phyloP scores from a whole-genome alignment of 805 yeast species.

The Debaryomyces maramus region DNA sequence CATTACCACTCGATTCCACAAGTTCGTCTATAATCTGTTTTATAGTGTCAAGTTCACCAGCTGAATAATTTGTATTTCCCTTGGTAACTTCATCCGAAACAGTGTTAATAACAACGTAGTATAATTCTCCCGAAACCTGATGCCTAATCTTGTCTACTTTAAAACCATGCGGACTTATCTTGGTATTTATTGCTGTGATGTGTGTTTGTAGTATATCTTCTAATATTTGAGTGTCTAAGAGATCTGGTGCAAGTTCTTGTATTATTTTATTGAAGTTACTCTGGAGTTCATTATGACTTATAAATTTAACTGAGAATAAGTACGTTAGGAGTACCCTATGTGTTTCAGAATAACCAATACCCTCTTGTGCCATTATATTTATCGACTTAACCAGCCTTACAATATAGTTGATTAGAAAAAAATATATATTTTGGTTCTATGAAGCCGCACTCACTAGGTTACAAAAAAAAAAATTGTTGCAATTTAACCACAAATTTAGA shows the following conservation, averaged over 20 bases:
- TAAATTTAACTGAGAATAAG: conserved; percentile 25
- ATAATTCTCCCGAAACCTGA: conserved; percentile 31
- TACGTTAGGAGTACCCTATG: conserved; percentile 30
- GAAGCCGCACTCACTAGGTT: background rate
- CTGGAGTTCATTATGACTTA: conserved; percentile 20
- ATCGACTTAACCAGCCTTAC: no score
- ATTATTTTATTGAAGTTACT: conserved; percentile 21
- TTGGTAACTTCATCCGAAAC: conserved; percentile 41
- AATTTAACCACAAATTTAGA: background rate
- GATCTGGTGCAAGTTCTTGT: conserved; percentile 8
- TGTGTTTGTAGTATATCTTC: conserved; percentile 14
- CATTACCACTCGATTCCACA: conserved; percentile 37
- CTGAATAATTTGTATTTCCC: conserved; percentile 33
- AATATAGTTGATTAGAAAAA: no score
- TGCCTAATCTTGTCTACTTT: conserved; percentile 41
- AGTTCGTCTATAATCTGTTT: conserved; percentile 49
- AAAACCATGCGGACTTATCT: conserved; percentile 39
- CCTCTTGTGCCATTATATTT: background rate
- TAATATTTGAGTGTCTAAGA: conserved; percentile 1
- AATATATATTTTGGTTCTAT: no score
- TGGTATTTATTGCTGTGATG: conserved; percentile 30
- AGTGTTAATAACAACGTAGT: conserved; percentile 44
- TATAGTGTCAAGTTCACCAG: conserved; percentile 41
- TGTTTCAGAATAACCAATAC: conserved; percentile 8
- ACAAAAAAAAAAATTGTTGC: conserved; percentile 1